Evolutionary conservation across 345 rosid species (phyloP), one percentile per base, ranked within the genome.

Genomic region (Arabis hirsuta): DNA sequence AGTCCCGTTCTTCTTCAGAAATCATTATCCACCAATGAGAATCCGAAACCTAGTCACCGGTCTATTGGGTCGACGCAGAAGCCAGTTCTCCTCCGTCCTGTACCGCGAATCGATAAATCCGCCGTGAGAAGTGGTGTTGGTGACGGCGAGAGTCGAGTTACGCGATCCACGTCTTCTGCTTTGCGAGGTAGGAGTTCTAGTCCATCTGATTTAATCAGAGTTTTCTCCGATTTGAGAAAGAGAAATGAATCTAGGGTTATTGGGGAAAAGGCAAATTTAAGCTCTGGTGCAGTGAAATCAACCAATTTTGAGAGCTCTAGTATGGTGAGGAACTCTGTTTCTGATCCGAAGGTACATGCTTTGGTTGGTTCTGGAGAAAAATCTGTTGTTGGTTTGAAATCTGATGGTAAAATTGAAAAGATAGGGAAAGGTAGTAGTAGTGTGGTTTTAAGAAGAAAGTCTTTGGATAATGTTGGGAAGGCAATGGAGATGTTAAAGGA

Each of bases 151-250:
- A 75, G 75, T 32, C 87, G 82, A 55, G 69, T 72, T 45, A 87
- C 90, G 64, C 34, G 84, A 62, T 86, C 91, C 11, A 63, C 83
- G 61, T 83, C 93, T 12, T 81, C 87, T 48, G 89, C 65, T 5
- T 78, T 86, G 4, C 85, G 96, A 90, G 97, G 96, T 82, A 86
- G 96, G 84, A 86, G 90, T 63, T 79, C 86, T 55, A 87, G 96
- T 55, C 98, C 98, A 0, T 92, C 95, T 61, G 94, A 87, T 50
- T 84, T 87, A 34, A 71, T 85, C 60, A 81, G 81, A 67, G 88
- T 73, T 48, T 84, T 81, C 58, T 80, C 82, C 7, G 92, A 82
- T 79, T 54, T 56, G 72, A 85, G 71, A 65, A 81, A 69, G 65
- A 83, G 60, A 9, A 81, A 77, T 67, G 84, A 62, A 55, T 77